Percentiles rank a stretch among this genome's conserved stretches.
phyloP scores from a whole-genome alignment of 148 eudicot genomes.

The Persicaria maculosa region DNA sequence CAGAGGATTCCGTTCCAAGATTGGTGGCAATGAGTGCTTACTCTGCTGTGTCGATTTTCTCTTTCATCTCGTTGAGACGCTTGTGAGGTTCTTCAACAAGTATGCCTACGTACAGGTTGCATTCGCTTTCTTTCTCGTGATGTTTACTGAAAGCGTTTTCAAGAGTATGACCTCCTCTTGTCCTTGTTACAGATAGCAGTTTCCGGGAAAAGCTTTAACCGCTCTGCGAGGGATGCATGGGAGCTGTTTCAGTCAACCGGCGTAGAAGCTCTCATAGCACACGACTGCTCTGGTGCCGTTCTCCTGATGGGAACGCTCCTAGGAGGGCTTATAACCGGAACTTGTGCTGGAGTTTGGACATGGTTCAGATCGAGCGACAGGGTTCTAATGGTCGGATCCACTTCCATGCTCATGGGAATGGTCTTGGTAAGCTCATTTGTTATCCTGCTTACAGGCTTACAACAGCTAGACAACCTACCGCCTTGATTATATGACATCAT shows the following conservation, averaged over 20 bases:
- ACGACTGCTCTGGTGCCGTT: slow-evolving; percentile 97
- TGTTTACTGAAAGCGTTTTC: not conserved
- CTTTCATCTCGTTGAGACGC: slow-evolving; percentile 91
- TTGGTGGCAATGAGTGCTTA: slow-evolving; percentile 87
- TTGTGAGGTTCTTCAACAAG: slow-evolving; percentile 93
- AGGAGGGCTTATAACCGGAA: slow-evolving; percentile 87
- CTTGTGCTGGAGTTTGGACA: slow-evolving; percentile 82
- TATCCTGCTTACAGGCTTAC: no score
- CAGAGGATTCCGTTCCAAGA: slow-evolving; percentile 84
- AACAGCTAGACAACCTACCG: not conserved
- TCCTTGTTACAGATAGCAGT: slow-evolving; percentile 63
- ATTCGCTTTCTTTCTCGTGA: slow-evolving; percentile 4
- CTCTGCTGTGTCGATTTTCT: slow-evolving; percentile 90
- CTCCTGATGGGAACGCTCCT: slow-evolving; percentile 76
- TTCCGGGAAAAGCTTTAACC: slow-evolving; percentile 88
- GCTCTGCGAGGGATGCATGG: slow-evolving; percentile 98
- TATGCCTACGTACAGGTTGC: slow-evolving; percentile 93
- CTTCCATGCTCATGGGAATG: slow-evolving; percentile 97
- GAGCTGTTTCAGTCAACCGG: slow-evolving; percentile 96
- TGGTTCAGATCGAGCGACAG: slow-evolving; percentile 59
- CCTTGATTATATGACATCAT: not conserved
- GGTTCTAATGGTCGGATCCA: slow-evolving; percentile 76
- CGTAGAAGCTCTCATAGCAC: slow-evolving; percentile 86
- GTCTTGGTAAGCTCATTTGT: slow-evolving; percentile 51
- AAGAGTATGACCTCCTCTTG: not conserved